These are phyloP conservation scores for Stereocaulon alpinum DNA, from an alignment of 495 filamentous ascomycete genomes.

Conservation along the genomic window DNA sequence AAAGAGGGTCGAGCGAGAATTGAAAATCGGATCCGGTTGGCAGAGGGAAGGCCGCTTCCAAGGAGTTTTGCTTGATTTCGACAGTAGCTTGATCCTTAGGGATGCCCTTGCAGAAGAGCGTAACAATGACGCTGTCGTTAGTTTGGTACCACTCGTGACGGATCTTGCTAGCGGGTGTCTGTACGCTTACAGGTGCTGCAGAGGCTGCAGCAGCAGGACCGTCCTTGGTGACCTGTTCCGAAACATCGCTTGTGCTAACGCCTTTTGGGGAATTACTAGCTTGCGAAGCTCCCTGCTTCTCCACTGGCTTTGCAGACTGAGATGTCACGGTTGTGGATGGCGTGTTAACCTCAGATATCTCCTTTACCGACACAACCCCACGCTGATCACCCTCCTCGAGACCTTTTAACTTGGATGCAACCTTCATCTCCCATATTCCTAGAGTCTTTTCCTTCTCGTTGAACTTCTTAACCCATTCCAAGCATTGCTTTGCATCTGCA, in stretches of 20 bases:
- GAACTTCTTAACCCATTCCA: conserved; percentile 54
- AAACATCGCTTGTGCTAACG: not conserved
- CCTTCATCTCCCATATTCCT: conserved; percentile 52
- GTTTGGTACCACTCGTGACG: conserved; percentile 78
- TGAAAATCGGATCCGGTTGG: conserved; percentile 45
- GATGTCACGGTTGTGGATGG: conserved; percentile 27
- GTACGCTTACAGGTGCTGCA: conserved; percentile 23
- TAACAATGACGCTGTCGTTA: conserved; percentile 50
- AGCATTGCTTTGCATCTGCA: conserved; percentile 66
- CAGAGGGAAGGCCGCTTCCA: conserved; percentile 59
- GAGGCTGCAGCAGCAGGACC: conserved; percentile 11
- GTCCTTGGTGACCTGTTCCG: conserved; percentile 1
- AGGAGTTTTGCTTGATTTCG: conserved; percentile 47
- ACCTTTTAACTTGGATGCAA: conserved; percentile 38
- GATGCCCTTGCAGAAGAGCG: conserved; percentile 62
- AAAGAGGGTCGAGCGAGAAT: conserved; percentile 64
- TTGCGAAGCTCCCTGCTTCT: conserved; percentile 12
- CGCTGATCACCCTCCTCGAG: conserved; percentile 51
- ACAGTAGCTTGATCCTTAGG: conserved; percentile 49
- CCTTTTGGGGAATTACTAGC: too few species aligned
- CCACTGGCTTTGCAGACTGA: conserved; percentile 21
- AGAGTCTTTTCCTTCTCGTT: conserved; percentile 51
- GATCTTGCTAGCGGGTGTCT: conserved; percentile 51
- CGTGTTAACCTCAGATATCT: conserved; percentile 51
- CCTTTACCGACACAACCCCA: conserved; percentile 45